Percentiles rank a stretch among this genome's conserved stretches.
phyloP scores from a whole-genome alignment of 192 early-diverging fungal species.

The Mortierella alpina region DNA sequence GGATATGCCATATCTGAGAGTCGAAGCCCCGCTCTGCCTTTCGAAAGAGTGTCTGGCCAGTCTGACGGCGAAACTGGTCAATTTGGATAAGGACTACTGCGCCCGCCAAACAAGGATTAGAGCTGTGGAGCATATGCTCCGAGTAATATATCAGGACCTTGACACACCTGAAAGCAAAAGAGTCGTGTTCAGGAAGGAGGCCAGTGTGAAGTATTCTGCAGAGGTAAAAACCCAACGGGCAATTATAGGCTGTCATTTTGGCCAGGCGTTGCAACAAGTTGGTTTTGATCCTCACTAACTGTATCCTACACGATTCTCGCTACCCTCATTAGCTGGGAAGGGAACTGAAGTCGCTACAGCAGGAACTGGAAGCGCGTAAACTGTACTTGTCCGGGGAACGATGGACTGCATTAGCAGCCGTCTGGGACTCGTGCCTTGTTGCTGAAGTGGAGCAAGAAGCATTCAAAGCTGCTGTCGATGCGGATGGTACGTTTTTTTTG shows the following conservation, averaged over 20 bases:
- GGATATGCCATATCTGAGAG: slow-evolving; percentile 15
- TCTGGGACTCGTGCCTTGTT: slow-evolving; percentile 63
- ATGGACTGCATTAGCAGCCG: slow-evolving; percentile 22
- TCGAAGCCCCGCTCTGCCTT: slow-evolving; percentile 55
- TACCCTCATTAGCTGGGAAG: slow-evolving; percentile 27
- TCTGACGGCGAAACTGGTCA: slow-evolving; percentile 38
- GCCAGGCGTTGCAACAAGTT: too few species aligned
- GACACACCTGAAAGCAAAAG: slow-evolving; percentile 1
- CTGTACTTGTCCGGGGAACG: slow-evolving; percentile 36
- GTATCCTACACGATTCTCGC: too few species aligned
- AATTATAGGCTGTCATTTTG: too few species aligned
- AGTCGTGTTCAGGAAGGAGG: slow-evolving; percentile 39
- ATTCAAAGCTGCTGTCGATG: slow-evolving; percentile 50
- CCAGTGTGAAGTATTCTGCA: slow-evolving; percentile 42
- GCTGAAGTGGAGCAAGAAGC: slow-evolving; percentile 51
- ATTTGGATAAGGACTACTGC: slow-evolving; percentile 52
- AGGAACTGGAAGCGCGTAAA: slow-evolving; percentile 41
- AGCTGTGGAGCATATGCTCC: slow-evolving; percentile 43
- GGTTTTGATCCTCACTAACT: too few species aligned
- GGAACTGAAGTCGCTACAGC: slow-evolving; percentile 35
- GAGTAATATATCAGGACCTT: slow-evolving; percentile 48
- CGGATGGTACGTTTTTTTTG: slow-evolving; percentile 34
- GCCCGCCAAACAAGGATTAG: slow-evolving; percentile 49
- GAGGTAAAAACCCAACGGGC: slow-evolving; percentile 19
- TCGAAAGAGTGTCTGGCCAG: slow-evolving; percentile 50